Conservation (phyloP, 1,139 yeast genomes). For the Debaryomyces singareniensis region DNA sequence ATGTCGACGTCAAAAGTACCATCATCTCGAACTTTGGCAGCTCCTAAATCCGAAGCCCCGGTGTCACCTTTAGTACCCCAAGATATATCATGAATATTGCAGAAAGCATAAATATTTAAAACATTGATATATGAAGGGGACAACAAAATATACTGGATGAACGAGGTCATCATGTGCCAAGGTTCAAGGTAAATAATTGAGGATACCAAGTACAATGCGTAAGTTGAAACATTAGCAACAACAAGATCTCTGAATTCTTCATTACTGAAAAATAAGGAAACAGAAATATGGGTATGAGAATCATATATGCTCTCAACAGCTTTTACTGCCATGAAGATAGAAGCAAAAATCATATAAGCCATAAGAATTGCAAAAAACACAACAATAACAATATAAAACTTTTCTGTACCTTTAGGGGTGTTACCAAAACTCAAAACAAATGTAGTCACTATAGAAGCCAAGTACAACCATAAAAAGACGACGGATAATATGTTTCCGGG, state of each 20-base stretch:
- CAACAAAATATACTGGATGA: slow-evolving; percentile 38
- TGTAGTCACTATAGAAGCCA: slow-evolving; percentile 83
- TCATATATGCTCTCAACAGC: slow-evolving; percentile 31
- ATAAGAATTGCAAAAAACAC: slow-evolving; percentile 84
- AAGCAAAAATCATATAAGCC: slow-evolving; percentile 80
- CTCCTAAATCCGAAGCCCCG: slow-evolving; percentile 41
- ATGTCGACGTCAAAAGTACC: slow-evolving; percentile 64
- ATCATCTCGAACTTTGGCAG: slow-evolving; percentile 60
- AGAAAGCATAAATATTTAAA: slow-evolving; percentile 43
- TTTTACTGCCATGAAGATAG: slow-evolving; percentile 43
- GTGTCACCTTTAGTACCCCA: slow-evolving; percentile 50
- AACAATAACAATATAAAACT: slow-evolving; percentile 76
- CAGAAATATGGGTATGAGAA: slow-evolving; percentile 26
- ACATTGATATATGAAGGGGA: slow-evolving; percentile 46
- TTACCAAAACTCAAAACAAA: slow-evolving; percentile 91
- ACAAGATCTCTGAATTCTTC: slow-evolving; percentile 43
- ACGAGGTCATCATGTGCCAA: slow-evolving; percentile 48
- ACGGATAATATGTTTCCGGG: slow-evolving; percentile 79
- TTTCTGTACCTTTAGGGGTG: slow-evolving; percentile 86
- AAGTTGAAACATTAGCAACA: slow-evolving; percentile 42
- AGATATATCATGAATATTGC: slow-evolving; percentile 45
- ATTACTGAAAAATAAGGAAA: slow-evolving; percentile 32
- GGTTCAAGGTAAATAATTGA: slow-evolving; percentile 45
- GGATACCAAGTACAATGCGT: slow-evolving; percentile 40
- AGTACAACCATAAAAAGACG: slow-evolving; percentile 81